These are phyloP conservation scores for Aureobasidium sp. DNA, from an alignment of 2,329 filamentous ascomycete species.

Conservation along the genomic window DNA sequence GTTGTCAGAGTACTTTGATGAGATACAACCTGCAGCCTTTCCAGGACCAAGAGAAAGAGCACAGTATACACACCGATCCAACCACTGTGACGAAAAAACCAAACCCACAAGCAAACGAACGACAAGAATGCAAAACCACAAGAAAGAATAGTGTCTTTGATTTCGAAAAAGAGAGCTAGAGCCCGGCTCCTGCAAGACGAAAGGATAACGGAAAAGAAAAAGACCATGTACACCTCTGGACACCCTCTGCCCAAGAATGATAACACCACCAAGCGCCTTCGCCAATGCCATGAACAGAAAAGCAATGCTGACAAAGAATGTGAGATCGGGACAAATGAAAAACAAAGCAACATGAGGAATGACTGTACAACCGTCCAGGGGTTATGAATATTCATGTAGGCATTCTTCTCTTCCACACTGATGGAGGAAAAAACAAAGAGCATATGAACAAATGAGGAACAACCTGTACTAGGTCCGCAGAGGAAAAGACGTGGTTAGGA, in stretches of 20 bases:
- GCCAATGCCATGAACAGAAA: constrained; percentile 1
- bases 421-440: neutral
- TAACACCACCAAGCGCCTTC: neutral
- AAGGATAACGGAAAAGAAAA: neutral
- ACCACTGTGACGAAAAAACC: too few relatives aligned
- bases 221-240: neutral
- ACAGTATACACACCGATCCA: too few relatives aligned
- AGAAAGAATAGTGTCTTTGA: neutral
- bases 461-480: neutral
- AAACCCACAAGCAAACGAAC: too few relatives aligned
- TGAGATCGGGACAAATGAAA: neutral
- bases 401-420: neutral
- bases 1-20: too few relatives aligned
- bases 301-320: neutral
- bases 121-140: too few relatives aligned
- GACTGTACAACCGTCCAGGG: neutral
- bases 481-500: neutral
- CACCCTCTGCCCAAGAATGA: neutral
- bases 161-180: neutral
- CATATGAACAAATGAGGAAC: neutral
- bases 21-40: too few relatives aligned
- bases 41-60: too few relatives aligned
- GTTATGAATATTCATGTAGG: neutral
- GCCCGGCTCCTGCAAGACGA: neutral
- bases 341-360: neutral